A percentile compares a stretch with the other conserved stretches of the same genome.
These are phyloP conservation scores for Lactarius tabidus DNA, from an alignment of 768 basidiomycete species.

Conservation along the genomic window DNA sequence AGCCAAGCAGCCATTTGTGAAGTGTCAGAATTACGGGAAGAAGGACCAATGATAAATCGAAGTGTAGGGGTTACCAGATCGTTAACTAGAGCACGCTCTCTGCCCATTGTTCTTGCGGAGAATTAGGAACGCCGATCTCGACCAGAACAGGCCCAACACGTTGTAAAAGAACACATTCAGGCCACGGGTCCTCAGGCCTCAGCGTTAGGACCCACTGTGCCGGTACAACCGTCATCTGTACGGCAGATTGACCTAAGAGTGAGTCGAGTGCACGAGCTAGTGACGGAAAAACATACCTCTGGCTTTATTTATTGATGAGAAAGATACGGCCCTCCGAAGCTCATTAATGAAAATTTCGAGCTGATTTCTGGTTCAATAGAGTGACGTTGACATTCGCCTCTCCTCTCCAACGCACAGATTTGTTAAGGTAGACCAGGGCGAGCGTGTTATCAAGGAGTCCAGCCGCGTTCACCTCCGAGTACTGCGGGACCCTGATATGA, in stretches of 20 bases:
- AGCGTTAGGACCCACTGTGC: not conserved
- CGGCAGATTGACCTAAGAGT: conserved; percentile 20
- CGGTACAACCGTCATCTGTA: conserved; percentile 14
- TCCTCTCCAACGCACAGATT: not conserved
- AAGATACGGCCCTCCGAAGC: not conserved
- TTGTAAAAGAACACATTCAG: conserved; percentile 7
- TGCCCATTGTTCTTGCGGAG: conserved; percentile 1
- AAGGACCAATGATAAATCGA: conserved; percentile 6
- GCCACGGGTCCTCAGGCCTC: conserved; percentile 3
- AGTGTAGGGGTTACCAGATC: conserved; percentile 8
- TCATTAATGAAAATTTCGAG: not conserved
- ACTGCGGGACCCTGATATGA: not conserved
- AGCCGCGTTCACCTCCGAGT: not conserved
- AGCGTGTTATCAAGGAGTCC: not conserved
- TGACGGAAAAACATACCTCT: conserved; percentile 21
- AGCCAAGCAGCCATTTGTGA: not conserved
- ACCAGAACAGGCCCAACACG: conserved; percentile 18
- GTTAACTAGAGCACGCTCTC: not conserved
- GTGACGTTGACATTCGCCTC: not conserved
- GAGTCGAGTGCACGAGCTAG: conserved; percentile 9
- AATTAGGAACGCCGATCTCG: conserved; percentile 17
- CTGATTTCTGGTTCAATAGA: not conserved
- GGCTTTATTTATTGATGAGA: conserved; percentile 7
- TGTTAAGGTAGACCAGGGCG: not conserved
- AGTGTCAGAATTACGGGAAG: conserved; percentile 5